These are phyloP conservation scores for Solanum rostratum DNA, from an alignment of 257 asterid genomes.

Conservation along the genomic window DNA sequence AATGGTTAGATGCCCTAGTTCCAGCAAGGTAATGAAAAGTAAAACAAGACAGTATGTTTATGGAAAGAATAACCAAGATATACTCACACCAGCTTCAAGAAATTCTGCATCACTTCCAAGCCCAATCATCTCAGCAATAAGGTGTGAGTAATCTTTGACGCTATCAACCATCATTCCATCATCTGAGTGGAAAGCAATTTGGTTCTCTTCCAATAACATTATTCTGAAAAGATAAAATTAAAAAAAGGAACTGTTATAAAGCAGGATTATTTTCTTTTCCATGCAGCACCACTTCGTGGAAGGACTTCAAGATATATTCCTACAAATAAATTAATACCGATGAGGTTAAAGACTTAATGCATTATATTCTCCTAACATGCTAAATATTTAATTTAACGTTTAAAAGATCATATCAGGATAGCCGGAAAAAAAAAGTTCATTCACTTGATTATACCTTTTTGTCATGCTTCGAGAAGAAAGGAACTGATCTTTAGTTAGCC, in stretches of 20 bases:
- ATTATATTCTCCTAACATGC: not conserved
- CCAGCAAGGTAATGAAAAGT: not conserved
- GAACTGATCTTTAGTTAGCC: constrained; percentile 87
- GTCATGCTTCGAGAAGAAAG: constrained; percentile 98
- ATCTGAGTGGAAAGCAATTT: constrained; percentile 84
- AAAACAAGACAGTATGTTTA: not conserved
- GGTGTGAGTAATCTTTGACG: constrained; percentile 77
- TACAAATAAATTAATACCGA: not conserved
- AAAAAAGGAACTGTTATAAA: not conserved
- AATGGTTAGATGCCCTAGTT: not conserved
- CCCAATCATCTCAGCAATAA: constrained; percentile 90
- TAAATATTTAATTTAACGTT: not conserved
- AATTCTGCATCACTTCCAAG: constrained; percentile 72
- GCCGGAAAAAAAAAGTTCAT: not conserved
- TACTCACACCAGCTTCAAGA: constrained; percentile 78
- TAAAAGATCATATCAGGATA: not conserved
- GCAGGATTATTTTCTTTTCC: not conserved
- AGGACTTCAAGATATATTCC: not conserved
- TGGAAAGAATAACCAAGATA: not conserved
- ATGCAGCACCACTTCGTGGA: not conserved
- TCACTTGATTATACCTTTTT: constrained; percentile 51
- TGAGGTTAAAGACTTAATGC: not conserved
- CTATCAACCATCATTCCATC: constrained; percentile 69
- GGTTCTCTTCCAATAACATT: constrained; percentile 96
- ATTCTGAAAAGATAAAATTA: constrained; percentile 41